These are phyloP conservation scores for Protomyces inundatus DNA, from an alignment of 1,139 yeast genomes.

Conservation along the genomic window DNA sequence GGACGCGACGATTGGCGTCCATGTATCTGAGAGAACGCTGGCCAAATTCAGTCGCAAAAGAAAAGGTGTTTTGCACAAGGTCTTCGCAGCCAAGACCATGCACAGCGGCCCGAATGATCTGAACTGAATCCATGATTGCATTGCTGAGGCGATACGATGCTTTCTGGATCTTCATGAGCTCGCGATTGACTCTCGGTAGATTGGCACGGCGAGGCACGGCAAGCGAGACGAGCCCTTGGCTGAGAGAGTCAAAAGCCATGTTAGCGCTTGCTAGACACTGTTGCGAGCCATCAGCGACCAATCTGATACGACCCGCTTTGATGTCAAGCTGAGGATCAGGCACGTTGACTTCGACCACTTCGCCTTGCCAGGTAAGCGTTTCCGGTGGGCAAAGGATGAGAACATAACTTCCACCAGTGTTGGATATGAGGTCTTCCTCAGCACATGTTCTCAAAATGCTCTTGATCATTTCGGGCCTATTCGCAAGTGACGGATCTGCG, in stretches of 20 bases:
- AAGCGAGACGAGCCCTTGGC: conserved; percentile 52
- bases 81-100: conserved; percentile 64
- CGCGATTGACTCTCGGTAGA: conserved; percentile 66
- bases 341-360: conserved; percentile 56
- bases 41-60: conserved; percentile 80
- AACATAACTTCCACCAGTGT: conserved; percentile 51
- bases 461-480: conserved; percentile 42
- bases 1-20: conserved; percentile 62
- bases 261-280: conserved; percentile 46
- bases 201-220: conserved; percentile 63
- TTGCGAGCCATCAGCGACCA: conserved; percentile 63
- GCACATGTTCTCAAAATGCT: conserved; percentile 40
- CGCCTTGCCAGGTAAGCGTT: conserved; percentile 90
- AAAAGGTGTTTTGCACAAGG: conserved; percentile 66
- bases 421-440: conserved; percentile 41
- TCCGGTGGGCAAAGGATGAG: conserved; percentile 73
- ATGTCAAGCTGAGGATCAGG: conserved; percentile 42
- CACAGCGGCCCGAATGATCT: conserved; percentile 48
- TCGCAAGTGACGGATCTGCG: conserved; percentile 56
- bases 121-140: conserved; percentile 60
- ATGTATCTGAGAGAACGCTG: conserved; percentile 45
- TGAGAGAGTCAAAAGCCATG: conserved; percentile 45
- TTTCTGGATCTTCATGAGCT: conserved; percentile 61
- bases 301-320: conserved; percentile 62
- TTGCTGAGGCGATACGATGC: conserved; percentile 66